phyloP scores from a whole-genome alignment of 2,329 filamentous ascomycete genomes.

The Aspergillus sp. region DNA sequence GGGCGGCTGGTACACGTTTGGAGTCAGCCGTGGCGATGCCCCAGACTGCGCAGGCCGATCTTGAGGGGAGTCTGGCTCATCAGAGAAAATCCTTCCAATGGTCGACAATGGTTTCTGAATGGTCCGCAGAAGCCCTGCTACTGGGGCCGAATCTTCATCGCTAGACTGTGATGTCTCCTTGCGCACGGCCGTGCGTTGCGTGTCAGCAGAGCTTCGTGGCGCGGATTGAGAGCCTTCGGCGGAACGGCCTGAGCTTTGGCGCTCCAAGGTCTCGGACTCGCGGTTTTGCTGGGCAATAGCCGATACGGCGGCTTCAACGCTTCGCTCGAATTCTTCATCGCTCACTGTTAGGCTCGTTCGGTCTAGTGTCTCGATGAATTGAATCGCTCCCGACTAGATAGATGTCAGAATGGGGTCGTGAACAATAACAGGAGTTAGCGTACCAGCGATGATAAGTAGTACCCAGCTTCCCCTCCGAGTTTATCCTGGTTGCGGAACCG shows the following conservation, averaged over 20 bases:
- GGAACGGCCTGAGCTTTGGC: conserved; percentile 46
- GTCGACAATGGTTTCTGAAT: conserved; percentile 89
- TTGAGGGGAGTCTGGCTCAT: conserved; percentile 52
- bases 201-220: conserved; percentile 61
- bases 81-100: conserved; percentile 93
- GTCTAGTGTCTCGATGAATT: conserved; percentile 96
- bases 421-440: conserved; percentile 25
- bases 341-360: conserved; percentile 89
- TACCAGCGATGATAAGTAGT: conserved; percentile 92
- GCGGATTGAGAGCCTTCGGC: conserved; percentile 59
- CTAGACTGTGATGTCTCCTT: conserved; percentile 43
- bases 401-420: not conserved
- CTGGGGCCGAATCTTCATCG: conserved; percentile 74
- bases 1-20: conserved; percentile 48
- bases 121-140: conserved; percentile 80
- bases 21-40: conserved; percentile 53
- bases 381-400: conserved; percentile 69
- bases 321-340: conserved; percentile 91
- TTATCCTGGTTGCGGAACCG: conserved; percentile 98
- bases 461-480: conserved; percentile 93
- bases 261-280: conserved; percentile 51
- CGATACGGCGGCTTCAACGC: conserved; percentile 95
- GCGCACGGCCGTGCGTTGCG: conserved; percentile 53
- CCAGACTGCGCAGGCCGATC: conserved; percentile 37
- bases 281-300: conserved; percentile 90